Evolutionary conservation across 345 rosid genomes (phyloP), one percentile per base, ranked within the genome.

Genomic region (Mercurialis annua): DNA sequence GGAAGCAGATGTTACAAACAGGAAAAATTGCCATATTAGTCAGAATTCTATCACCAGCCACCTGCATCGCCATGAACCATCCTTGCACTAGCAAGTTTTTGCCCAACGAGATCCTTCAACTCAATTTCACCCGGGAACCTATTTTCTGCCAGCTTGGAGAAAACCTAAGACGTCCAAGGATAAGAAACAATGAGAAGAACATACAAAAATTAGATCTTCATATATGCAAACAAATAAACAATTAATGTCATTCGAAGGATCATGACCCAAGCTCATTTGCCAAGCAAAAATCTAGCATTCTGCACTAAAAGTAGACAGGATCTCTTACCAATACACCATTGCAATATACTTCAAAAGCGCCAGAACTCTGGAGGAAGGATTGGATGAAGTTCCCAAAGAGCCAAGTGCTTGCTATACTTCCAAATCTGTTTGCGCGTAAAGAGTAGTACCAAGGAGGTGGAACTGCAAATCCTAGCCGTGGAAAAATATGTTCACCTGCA

Each of bases 71-170:
- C 70, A 31, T 64, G 51, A 42, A 50, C 47, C 21, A 57, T 40
- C 30, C 70, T 53, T 48, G 71, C 3, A 26, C 34, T 40, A 59
- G 57, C 49, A 34, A 75, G 78, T 60, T 38, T 70, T 52, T 60
- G 54, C 44, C 67, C 58, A 60, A 75, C 68, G 50, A 75, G 62
- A 59, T 70, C 74, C 66, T 71, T 75, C 68, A 75, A 54, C 56
- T 75, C 78, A 23, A 75, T 75, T 59, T 75, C 78, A 52, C 71
- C 74, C 24, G 78, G 78, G 48, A 75, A 75, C 68, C 78, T 70
- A 40, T 52, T 43, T 70, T 75, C 78, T 53, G 34, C 34, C 47
- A 75, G 60, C 71, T 75, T 75, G 26, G 78, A 75, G 71, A 75
- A 75, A 44, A 75, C 78, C 78, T 75, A 46, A 54, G 43, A 49